A percentile compares a stretch with the other conserved stretches of the same genome.
Evolutionary conservation across 1,284 basidiomycete genomes (phyloP).

Genomic region (Tremellales sp.): DNA sequence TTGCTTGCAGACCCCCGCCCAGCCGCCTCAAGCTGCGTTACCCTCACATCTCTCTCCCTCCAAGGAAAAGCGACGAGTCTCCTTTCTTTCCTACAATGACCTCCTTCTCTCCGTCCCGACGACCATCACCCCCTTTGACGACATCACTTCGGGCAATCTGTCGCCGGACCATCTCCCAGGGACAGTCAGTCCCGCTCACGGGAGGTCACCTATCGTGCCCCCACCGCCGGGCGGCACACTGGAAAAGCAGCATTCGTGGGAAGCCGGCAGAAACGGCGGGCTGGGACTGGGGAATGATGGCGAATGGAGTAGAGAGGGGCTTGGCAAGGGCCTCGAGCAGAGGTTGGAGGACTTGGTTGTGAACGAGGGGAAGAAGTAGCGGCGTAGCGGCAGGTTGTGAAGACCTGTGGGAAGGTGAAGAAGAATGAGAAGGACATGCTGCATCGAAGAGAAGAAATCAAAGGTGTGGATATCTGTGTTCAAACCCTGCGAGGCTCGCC

Average conservation of each 20-base stretch:
- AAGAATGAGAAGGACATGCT: too few relatives aligned
- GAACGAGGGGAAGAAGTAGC: background rate
- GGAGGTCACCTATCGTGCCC: constrained; percentile 52
- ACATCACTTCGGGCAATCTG: constrained; percentile 57
- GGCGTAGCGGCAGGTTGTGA: background rate
- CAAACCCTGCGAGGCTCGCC: too few relatives aligned
- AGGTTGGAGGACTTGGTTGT: constrained; percentile 58
- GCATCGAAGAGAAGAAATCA: too few relatives aligned
- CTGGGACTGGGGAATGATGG: constrained; percentile 53
- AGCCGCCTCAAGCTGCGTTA: constrained; percentile 43
- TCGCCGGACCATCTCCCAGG: constrained; percentile 48
- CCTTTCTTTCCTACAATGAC: constrained; percentile 80
- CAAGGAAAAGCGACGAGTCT: constrained; percentile 57
- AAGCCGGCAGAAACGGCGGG: constrained; percentile 5
- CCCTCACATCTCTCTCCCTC: constrained; percentile 56
- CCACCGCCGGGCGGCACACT: background rate
- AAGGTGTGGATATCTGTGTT: too few relatives aligned
- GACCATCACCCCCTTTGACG: constrained; percentile 64
- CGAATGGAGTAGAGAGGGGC: constrained; percentile 76
- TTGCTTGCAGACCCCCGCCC: constrained; percentile 12
- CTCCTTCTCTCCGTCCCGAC: constrained; percentile 70
- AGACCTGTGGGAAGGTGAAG: background rate
- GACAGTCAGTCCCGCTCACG: constrained; percentile 29
- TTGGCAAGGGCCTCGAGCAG: constrained; percentile 75
- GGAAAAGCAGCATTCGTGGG: background rate